Base-by-base conservation (phyloP, 2,329 filamentous ascomycete species). In the Sarocladiaceae sp. region DNA sequence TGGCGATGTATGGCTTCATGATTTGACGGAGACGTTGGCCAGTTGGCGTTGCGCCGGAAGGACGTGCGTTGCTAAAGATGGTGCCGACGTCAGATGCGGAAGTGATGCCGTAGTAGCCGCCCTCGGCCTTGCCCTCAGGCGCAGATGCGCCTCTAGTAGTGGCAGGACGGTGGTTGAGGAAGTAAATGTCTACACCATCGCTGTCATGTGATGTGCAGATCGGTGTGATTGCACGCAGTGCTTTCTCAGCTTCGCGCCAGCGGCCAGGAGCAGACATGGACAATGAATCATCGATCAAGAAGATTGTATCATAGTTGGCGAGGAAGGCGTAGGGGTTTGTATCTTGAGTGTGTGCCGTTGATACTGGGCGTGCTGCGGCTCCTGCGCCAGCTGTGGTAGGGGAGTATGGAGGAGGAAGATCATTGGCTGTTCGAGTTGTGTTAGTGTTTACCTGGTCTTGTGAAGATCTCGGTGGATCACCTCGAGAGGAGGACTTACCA, bases 101-200 rank as follows among this genome's bases (percentile, higher is more conserved):
- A 0, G 66, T 80, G 57, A 97, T 77, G 54, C 87, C 83, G 58
- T 75, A 75, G 70, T 89, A 92, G 4, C 80, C 81, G 0, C 75
- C 71, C 0, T 70, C 67, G 1, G 73, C 68, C 50, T 73, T 68
- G 18, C 65, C 66, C 10, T 63, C 54, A 1, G 56, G 59, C 5
- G 42, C 31, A 6, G 53, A n/a, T 53, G 4, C 62, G 59, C n/a
- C 75, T 72, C 0, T 55, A 53, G 23, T 70, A 62, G 5, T 54
- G 40, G 28, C 66, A 56, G 71, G 74, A 31, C 66, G 63, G 64
- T 87, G 79, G 71, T 97, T 97, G 33, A 97, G 75, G 68, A 97
- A 97, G 77, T 89, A 91, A 57, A 97, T 75, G 64, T 97, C 93
- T 59, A 97, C 84, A 20, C 93, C 93, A 66, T 97, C 89, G 1